These are phyloP conservation scores for Nakazawaea pomicola DNA, from an alignment of 805 yeast species.

Conservation along the genomic window DNA sequence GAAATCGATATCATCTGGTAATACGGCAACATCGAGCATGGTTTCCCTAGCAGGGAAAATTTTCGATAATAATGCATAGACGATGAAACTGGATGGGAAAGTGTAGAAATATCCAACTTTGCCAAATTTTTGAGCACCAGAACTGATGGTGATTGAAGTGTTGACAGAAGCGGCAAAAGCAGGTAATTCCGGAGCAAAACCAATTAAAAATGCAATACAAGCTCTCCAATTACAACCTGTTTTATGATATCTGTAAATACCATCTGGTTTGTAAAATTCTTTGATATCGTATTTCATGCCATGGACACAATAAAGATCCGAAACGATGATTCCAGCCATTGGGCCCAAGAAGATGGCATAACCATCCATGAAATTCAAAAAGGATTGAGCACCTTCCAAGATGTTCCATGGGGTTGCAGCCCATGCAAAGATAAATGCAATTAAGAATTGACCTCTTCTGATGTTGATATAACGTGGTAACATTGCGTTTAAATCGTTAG, in stretches of 20 bases:
- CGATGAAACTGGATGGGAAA: conserved; percentile 22
- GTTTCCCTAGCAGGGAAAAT: conserved; percentile 18
- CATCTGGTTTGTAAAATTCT: conserved; percentile 26
- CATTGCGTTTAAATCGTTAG: conserved; percentile 52
- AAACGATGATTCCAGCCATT: conserved; percentile 30
- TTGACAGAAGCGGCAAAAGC: conserved; percentile 55
- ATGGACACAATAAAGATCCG: conserved; percentile 36
- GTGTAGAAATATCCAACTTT: conserved; percentile 29
- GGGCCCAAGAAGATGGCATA: conserved; percentile 35
- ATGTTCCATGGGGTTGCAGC: conserved; percentile 36
- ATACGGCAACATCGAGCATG: conserved; percentile 6
- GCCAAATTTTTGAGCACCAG: conserved; percentile 22
- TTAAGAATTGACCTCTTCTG: conserved; percentile 44
- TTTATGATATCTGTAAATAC: conserved; percentile 33
- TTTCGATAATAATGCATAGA: conserved; percentile 20
- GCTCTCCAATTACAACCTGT: conserved; percentile 42
- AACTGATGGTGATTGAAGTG: conserved; percentile 18
- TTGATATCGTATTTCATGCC: conserved; percentile 29
- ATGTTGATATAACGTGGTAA: conserved; percentile 56
- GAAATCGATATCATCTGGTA: conserved; percentile 13
- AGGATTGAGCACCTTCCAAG: conserved; percentile 29
- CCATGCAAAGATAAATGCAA: conserved; percentile 31
- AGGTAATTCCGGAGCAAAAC: conserved; percentile 77
- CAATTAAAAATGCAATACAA: conserved; percentile 49
- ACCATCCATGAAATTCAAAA: conserved; percentile 32